Base-by-base conservation (phyloP, 805 yeast species). In the Metschnikowia lochheadii region DNA sequence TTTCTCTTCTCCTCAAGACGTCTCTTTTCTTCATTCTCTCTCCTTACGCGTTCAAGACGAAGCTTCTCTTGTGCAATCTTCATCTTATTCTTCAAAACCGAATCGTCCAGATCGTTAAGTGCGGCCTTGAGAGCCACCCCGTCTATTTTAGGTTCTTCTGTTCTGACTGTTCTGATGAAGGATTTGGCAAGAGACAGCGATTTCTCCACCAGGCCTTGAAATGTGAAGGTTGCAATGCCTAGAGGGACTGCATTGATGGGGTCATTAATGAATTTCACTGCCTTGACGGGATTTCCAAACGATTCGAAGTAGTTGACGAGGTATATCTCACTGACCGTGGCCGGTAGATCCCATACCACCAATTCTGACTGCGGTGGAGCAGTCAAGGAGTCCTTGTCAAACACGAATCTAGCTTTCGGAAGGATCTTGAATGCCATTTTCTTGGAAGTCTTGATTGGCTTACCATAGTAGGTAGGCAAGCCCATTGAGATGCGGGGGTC, bases 201-300 rank as follows among this genome's bases (percentile, higher is more conserved):
- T 50, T 77, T 78, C 17, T 76, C 81, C 14, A 72, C 61, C 18
- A 67, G 61, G 2, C 89, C 88, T 51, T 76, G 83, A 66, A 78
- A 90, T 51, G 78, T 73, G 47, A 89, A 71, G 18, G 80, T 68
- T 46, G 85, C 85, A 20, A 89, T 71, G 8, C 96, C 94, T 38
- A 90, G 65, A 0, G 96, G 91, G 17, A 84, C 85, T 2, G 90
- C 96, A 40, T 87, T 83, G 20, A 75, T 72, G 0, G 92, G 88
- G 61, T 90, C 94, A 49, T 77, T 80, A 8, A 84, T 72, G 52
- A 82, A 73, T 51, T 80, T 79, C 44, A 85, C 68, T 37, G 80
- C 82, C 26, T 77, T 73, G 3, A 90, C 74, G 4, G 72, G 60
- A 31, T 76, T 77, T 3, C 96, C 96, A 66, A 73, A 85, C 21